Conservation (phyloP, 768 basidiomycete genomes). For the Boletus sp. region DNA sequence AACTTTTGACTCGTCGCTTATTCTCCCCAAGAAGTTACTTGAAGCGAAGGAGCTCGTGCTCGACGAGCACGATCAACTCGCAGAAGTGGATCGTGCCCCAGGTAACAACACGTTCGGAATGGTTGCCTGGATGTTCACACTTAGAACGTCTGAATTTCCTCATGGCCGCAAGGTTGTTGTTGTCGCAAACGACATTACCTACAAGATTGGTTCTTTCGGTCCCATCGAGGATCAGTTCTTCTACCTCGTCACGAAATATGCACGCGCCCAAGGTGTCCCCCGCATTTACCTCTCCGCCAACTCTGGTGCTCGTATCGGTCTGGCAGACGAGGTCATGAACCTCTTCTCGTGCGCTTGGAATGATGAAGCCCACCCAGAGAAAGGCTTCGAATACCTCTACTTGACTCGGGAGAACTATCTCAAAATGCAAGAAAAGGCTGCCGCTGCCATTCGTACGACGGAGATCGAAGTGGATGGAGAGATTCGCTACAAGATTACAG, state of each 20-base stretch:
- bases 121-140: conserved; percentile 96
- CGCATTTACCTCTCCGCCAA: conserved; percentile 98
- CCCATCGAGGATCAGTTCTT: conserved; percentile 96
- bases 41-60: conserved; percentile 88
- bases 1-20: conserved; percentile 57
- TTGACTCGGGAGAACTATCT: conserved; percentile 89
- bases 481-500: conserved; percentile 88
- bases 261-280: conserved; percentile 82
- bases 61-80: conserved; percentile 88
- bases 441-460: conserved; percentile 70
- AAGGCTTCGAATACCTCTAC: conserved; percentile 95
- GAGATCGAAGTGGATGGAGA: conserved; percentile 88
- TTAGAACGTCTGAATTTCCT: conserved; percentile 90
- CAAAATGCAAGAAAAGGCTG: conserved; percentile 83
- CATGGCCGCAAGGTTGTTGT: conserved; percentile 83
- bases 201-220: conserved; percentile 97
- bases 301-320: conserved; percentile 94
- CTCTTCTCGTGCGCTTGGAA: conserved; percentile 94
- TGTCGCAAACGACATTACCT: conserved; percentile 98
- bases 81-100: conserved; percentile 87
- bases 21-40: conserved; percentile 73
- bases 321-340: conserved; percentile 87
- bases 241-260: conserved; percentile 90
- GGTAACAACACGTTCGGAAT: conserved; percentile 96
- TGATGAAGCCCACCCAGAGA: conserved; percentile 77